Base-by-base conservation (phyloP, 306 rosid genomes). In the Castanea crenata region DNA sequence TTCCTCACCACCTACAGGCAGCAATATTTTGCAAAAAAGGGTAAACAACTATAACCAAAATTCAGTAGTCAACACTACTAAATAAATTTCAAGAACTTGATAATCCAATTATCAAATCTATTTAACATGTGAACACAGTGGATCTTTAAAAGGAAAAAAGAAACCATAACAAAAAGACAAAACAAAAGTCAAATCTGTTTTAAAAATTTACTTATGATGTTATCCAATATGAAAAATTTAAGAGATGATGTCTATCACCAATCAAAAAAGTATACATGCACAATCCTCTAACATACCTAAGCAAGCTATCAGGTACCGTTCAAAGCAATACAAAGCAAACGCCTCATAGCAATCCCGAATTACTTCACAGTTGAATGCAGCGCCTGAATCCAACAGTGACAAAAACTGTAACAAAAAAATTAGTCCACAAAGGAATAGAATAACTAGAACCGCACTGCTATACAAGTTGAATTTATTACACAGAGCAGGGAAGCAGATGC, bases 311-410 rank as follows among this genome's bases (percentile, higher is more conserved):
- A 96, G 85, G 84, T 96, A 96, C 90, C 99, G 88, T 85, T 89
- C 98, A 81, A 96, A 96, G 89, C 99, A 96, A 87, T 96, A 96
- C 78, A 96, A 85, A 19, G 99, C 99, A 89, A 96, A 96, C 52
- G 99, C 98, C 88, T 96, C 99, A 23, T 96, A 96, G 86, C 98
- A 96, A 82, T 96, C 99, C 76, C 99, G 89, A 69, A 96, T 91
- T 76, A 91, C 82, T 91, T 93, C 98, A 78, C 93, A 93, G 82
- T 96, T 90, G 84, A 96, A 96, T 76, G 99, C 99, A 16, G 90
- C 97, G 83, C 85, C 77, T 80, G 99, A 87, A 90, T 93, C 90
- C 88, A 96, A 80, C 77, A 93, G 89, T 44, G 98, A 96, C 79
- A 96, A 85, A 85, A 91, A 90, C 98, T 96, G 92, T 91, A 89